These are phyloP conservation scores for Lecanicillium sp. DNA, from an alignment of 2,329 filamentous ascomycete species.

Conservation along the genomic window DNA sequence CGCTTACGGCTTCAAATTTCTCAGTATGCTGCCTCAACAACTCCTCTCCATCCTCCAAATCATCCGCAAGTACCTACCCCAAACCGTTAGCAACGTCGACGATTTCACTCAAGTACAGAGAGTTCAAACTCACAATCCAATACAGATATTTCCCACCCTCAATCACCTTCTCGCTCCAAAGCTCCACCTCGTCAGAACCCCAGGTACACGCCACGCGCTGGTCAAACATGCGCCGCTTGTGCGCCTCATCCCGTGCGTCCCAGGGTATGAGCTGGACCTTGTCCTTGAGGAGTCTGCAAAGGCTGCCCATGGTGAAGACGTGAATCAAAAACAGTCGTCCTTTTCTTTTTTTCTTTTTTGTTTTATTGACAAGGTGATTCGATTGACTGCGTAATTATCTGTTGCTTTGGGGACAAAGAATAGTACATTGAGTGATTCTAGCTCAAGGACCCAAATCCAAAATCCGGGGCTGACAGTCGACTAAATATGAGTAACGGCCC, in stretches of 20 bases:
- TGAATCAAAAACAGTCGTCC: too few species aligned
- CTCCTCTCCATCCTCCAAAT: conserved; percentile 15
- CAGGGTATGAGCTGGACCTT: conserved; percentile 33
- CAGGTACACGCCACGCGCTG: conserved; percentile 40
- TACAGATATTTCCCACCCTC: conserved; percentile 29
- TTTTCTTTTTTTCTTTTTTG: too few species aligned
- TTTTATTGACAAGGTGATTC: too few species aligned
- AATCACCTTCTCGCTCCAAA: conserved; percentile 25
- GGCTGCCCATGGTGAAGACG: conserved; percentile 3
- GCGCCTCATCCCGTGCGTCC: conserved; percentile 31
- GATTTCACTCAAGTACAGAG: not conserved
- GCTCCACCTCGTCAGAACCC: conserved; percentile 27
- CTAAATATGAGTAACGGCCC: too few species aligned
- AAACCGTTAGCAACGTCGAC: not conserved
- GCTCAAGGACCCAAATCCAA: too few species aligned
- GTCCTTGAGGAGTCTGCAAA: not conserved
- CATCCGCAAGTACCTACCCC: conserved; percentile 22
- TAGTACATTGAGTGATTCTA: too few species aligned
- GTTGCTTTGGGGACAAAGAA: too few species aligned
- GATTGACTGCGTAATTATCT: too few species aligned
- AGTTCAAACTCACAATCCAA: conserved; percentile 29
- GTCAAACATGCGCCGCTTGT: conserved; percentile 30
- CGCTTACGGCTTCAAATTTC: not conserved
- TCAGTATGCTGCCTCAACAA: conserved; percentile 20
- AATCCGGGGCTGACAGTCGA: too few species aligned